Conservation (phyloP, 495 filamentous ascomycete species). For the Podospora anserina region DNA sequence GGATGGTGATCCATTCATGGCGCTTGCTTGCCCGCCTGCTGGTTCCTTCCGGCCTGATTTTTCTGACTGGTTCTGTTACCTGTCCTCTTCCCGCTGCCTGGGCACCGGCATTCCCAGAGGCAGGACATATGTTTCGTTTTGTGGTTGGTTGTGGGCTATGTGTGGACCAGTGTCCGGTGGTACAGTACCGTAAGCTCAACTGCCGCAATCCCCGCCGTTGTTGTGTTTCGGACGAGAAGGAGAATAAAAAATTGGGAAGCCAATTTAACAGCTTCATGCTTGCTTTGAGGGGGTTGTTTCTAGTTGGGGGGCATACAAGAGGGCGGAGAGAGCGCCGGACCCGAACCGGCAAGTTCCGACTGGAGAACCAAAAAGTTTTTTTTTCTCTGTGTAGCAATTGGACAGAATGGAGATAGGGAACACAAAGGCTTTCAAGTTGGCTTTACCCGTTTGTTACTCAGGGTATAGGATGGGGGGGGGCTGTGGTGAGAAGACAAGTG, state of each 20-base stretch:
- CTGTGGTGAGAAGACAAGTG: neutral
- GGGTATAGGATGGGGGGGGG: neutral
- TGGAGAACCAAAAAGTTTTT: neutral
- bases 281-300: neutral
- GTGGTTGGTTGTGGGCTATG: neutral
- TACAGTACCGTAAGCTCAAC: neutral
- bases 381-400: neutral
- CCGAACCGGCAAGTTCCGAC: neutral
- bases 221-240: conserved; percentile 3
- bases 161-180: neutral
- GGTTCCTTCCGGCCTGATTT: neutral
- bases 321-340: neutral
- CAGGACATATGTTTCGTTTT: neutral
- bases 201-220: neutral
- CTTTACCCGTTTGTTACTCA: neutral
- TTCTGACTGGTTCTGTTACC: neutral
- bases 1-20: neutral
- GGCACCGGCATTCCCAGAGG: neutral
- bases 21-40: neutral
- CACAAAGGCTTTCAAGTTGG: neutral
- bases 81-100: neutral
- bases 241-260: neutral
- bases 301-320: neutral
- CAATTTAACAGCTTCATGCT: conserved; percentile 4
- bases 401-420: neutral